Evolutionary conservation across 257 asterid species (phyloP), one percentile per base, ranked within the genome.

Genomic region (Pogostemon cablin): DNA sequence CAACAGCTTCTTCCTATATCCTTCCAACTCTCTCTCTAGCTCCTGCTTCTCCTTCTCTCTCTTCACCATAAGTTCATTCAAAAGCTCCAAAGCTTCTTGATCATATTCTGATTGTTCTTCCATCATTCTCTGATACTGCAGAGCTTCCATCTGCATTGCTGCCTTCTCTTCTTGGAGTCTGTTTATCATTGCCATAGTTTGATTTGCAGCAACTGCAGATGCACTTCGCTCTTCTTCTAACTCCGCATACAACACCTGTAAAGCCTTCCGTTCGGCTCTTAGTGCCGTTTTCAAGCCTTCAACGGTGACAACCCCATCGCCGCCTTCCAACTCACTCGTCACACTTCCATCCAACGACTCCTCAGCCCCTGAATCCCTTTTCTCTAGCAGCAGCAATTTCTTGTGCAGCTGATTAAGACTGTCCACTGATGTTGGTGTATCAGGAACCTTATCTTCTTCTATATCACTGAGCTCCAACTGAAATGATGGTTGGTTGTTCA

Each of bases 121-220:
- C 99, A 95, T 95, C 99, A 95, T 95, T 78, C 99, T 86, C 81
- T 95, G 98, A 60, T 95, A 95, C 83, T 95, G 99, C 73, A 91
- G 77, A 15, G 99, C 98, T 74, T 95, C 99, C 98, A 95, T 95
- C 74, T 91, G 96, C 97, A 95, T 86, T 6, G 96, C 98, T 0
- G 97, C 96, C 74, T 89, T 95, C 79, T 95, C 99, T 84, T 95
- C 99, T 53, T 95, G 99, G 50, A 95, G 97, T 34, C 97, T 70
- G 63, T 89, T 91, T 64, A 95, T 95, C 99, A 95, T 95, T 37
- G 99, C 99, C 97, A 95, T 89, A 0, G 98, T 95, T 73, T 95
- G 99, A 79, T 74, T 95, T 1, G 99, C 89, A 40, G 99, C 95
- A 68, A 91, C 88, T 0, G 97, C 97, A n/a, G 99, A 91, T 58